Evolutionary conservation across 495 filamentous ascomycete species (phyloP).

Genomic region (Hypomontagnella submonticulosa): DNA sequence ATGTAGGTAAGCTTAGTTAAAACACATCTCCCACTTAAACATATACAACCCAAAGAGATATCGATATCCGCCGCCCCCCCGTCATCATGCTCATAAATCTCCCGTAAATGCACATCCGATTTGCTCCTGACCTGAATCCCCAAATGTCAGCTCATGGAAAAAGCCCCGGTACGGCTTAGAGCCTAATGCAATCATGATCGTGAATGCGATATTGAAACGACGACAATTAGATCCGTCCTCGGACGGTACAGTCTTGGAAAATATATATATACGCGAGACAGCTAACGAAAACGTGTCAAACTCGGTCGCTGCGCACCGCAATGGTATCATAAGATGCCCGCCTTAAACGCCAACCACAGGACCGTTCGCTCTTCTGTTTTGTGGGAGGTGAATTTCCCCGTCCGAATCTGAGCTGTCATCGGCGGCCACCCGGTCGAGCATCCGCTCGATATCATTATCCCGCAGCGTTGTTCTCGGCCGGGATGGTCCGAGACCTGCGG

Average conservation of each 20-base stretch:
- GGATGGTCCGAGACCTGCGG: slow-evolving; percentile 51
- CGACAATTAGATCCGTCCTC: slow-evolving; percentile 22
- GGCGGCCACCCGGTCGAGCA: slow-evolving; percentile 57
- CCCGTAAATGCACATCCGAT: slow-evolving; percentile 36
- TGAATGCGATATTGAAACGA: slow-evolving; percentile 36
- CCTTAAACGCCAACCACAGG: slow-evolving; percentile 40
- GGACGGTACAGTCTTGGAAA: slow-evolving; percentile 9
- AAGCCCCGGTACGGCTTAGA: slow-evolving; percentile 17
- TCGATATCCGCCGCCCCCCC: not conserved
- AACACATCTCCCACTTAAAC: slow-evolving; percentile 17
- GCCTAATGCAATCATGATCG: slow-evolving; percentile 39
- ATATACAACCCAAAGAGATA: slow-evolving; percentile 34
- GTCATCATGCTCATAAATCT: slow-evolving; percentile 44
- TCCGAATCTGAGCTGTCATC: slow-evolving; percentile 61
- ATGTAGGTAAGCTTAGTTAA: slow-evolving; percentile 5
- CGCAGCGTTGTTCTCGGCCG: slow-evolving; percentile 50
- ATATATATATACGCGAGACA: slow-evolving; percentile 35
- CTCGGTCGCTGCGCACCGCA: slow-evolving; percentile 8
- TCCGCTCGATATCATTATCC: slow-evolving; percentile 59
- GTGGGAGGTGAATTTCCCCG: slow-evolving; percentile 58
- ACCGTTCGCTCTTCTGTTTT: slow-evolving; percentile 40
- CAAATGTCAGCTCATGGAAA: slow-evolving; percentile 30
- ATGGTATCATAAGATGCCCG: slow-evolving; percentile 5
- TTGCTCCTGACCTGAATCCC: slow-evolving; percentile 34
- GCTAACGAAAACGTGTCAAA: slow-evolving; percentile 11